Evolutionary conservation across 148 eudicot species (phyloP).

Genomic region (Chenopodium album): DNA sequence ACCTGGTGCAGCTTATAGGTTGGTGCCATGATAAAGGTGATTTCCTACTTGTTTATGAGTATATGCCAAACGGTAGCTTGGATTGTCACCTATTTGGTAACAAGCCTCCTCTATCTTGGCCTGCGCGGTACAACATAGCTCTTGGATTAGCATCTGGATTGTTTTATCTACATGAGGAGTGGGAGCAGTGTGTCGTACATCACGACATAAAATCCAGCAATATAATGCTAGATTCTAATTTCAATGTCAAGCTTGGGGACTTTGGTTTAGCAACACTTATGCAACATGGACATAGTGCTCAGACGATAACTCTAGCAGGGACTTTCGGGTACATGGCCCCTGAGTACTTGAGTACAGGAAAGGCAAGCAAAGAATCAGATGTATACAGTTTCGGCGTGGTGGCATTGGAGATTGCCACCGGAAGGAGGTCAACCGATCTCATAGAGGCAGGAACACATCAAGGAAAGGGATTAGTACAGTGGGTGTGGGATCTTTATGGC

Average conservation of each 20-base stretch:
- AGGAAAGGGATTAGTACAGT: conserved; percentile 29
- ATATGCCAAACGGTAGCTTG: conserved; percentile 43
- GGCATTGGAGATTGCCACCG: conserved; percentile 41
- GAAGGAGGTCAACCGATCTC: conserved; percentile 28
- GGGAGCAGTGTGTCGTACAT: conserved; percentile 61
- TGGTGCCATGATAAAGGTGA: conserved; percentile 47
- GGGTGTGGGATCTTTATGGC: conserved; percentile 49
- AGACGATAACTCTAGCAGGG: conserved; percentile 46
- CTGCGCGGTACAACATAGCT: conserved; percentile 39
- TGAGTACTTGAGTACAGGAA: conserved; percentile 34
- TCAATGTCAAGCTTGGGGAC: conserved; percentile 53
- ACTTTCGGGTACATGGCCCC: conserved; percentile 54
- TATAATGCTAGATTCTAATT: conserved; percentile 52
- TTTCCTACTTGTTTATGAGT: conserved; percentile 40
- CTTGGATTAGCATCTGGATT: conserved; percentile 52
- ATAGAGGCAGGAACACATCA: not conserved
- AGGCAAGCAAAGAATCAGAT: conserved; percentile 50
- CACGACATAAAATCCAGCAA: conserved; percentile 57
- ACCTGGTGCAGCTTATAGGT: conserved; percentile 43
- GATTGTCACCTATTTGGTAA: conserved; percentile 32
- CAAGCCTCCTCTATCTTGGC: conserved; percentile 17
- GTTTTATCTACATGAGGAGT: conserved; percentile 54
- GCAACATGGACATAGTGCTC: conserved; percentile 41
- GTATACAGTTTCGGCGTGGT: conserved; percentile 52
- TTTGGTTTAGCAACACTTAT: conserved; percentile 55